Evolutionary conservation across 306 rosid genomes (phyloP).

Genomic region (Ceratonia siliqua): DNA sequence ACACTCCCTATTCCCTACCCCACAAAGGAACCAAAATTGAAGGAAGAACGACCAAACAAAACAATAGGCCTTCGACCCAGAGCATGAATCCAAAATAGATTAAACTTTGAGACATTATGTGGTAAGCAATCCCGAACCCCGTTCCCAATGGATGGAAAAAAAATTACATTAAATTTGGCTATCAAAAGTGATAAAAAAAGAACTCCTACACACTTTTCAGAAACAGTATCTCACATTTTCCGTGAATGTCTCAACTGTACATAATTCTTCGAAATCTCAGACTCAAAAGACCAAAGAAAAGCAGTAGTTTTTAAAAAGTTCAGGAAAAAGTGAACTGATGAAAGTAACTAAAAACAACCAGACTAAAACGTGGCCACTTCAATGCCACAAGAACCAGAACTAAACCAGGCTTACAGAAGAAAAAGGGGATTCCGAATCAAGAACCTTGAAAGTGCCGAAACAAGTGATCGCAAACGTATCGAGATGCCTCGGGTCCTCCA

Average conservation of each 20-base stretch:
- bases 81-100: not conserved
- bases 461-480: slow-evolving; percentile 81
- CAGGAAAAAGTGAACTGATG: slow-evolving; percentile 34
- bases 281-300: slow-evolving; percentile 33
- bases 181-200: not conserved
- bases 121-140: not conserved
- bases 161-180: not conserved
- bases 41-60: not conserved
- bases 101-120: not conserved
- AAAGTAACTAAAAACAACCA: slow-evolving; percentile 37
- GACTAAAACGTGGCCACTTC: slow-evolving; percentile 23
- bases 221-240: slow-evolving; percentile 27
- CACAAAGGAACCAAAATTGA: not conserved
- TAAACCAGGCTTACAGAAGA: not conserved
- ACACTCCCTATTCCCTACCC: not conserved
- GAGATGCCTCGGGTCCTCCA: slow-evolving; percentile 79
- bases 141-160: slow-evolving; percentile 1
- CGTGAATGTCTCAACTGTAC: slow-evolving; percentile 32
- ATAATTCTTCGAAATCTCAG: slow-evolving; percentile 34
- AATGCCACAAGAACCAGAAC: slow-evolving; percentile 25
- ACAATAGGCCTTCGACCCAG: too few relatives aligned
- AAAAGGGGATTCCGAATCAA: not conserved
- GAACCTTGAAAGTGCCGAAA: slow-evolving; percentile 77
- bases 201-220: not conserved
- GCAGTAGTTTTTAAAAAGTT: slow-evolving; percentile 5